A percentile compares a stretch with the other conserved stretches of the same genome.
phyloP scores from a whole-genome alignment of 2,329 filamentous ascomycete genomes.

The Fonsecaea multimorphosa region DNA sequence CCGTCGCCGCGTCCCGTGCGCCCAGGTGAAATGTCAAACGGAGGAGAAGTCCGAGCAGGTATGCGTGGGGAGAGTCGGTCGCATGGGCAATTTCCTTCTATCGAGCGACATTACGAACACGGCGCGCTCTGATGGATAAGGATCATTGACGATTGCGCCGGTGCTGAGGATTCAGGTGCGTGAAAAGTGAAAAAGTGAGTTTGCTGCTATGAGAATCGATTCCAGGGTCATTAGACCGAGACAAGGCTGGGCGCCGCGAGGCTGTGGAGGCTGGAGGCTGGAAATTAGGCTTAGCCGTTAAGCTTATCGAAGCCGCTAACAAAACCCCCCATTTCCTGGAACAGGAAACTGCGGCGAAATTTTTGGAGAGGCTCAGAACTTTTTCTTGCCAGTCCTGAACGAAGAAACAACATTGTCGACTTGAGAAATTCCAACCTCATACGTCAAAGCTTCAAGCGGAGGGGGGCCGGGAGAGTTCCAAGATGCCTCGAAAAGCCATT shows the following conservation, averaged over 20 bases:
- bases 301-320: not conserved
- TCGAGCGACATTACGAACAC: slow-evolving; percentile 26
- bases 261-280: not conserved
- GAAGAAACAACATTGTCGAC: not conserved
- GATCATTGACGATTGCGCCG: not conserved
- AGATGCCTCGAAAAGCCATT: slow-evolving; percentile 62
- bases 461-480: slow-evolving; percentile 28
- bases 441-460: slow-evolving; percentile 20
- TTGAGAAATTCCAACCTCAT: not conserved
- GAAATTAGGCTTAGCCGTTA: not conserved
- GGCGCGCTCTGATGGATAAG: not conserved
- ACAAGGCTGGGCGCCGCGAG: not conserved
- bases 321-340: not conserved
- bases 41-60: not conserved
- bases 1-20: not conserved
- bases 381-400: slow-evolving; percentile 11
- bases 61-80: not conserved
- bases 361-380: slow-evolving; percentile 26
- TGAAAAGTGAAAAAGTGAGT: not conserved
- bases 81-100: slow-evolving; percentile 18
- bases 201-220: not conserved
- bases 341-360: slow-evolving; percentile 31
- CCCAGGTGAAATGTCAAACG: not conserved
- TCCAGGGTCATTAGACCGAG: not conserved
- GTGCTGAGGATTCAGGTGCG: not conserved